A percentile compares a stretch with the other conserved stretches of the same genome.
phyloP scores from a whole-genome alignment of 2,329 filamentous ascomycete species.

The Colletotrichum paranaense region DNA sequence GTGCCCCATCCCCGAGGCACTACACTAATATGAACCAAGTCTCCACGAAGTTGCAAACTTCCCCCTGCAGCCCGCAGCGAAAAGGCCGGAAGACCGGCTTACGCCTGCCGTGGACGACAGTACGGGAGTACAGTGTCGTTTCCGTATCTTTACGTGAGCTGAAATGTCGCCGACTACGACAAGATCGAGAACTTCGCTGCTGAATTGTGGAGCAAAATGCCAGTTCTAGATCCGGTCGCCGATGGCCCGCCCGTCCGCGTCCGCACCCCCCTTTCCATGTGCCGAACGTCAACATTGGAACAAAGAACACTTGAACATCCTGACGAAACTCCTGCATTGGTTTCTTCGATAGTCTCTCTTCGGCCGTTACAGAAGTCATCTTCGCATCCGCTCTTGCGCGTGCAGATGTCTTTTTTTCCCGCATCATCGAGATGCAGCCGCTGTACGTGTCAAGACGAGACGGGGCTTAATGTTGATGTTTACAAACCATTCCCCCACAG shows the following conservation, averaged over 20 bases:
- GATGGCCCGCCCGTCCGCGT: neutral
- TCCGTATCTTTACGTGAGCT: neutral
- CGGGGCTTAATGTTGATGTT: neutral
- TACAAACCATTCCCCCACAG: neutral
- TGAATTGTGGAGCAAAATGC: conserved; percentile 15
- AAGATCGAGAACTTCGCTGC: conserved; percentile 9
- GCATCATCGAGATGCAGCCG: neutral
- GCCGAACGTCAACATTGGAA: neutral
- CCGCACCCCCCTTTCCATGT: neutral
- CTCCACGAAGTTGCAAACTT: neutral
- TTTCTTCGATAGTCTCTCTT: conserved; percentile 10
- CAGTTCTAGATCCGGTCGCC: conserved; percentile 11
- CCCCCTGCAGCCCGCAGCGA: conserved; percentile 27
- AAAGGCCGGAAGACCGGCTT: conserved; percentile 24
- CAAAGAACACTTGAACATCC: neutral
- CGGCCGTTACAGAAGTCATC: neutral
- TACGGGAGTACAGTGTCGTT: neutral
- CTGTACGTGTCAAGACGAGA: neutral
- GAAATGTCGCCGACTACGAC: neutral
- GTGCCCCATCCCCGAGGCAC: neutral
- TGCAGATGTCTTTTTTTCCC: neutral
- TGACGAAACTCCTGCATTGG: neutral
- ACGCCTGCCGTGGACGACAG: conserved; percentile 9
- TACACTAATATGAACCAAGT: conserved; percentile 8
- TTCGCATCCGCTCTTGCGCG: neutral